phyloP scores from a whole-genome alignment of 2,329 filamentous ascomycete species.

The Cadophora sp. region DNA sequence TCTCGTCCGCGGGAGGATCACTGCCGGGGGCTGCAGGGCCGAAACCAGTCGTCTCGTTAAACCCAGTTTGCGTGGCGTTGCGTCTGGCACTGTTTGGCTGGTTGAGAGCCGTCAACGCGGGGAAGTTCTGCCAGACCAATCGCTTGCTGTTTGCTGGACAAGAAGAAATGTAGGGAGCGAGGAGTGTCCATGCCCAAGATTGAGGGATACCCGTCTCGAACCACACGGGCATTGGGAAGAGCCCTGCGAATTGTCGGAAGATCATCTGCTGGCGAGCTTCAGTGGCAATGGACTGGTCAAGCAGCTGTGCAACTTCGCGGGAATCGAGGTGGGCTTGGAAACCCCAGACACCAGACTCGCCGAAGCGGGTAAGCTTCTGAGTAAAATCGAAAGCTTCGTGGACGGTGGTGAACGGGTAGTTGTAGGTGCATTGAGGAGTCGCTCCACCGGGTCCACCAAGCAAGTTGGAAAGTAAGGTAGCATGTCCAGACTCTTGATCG shows the following conservation, averaged over 20 bases:
- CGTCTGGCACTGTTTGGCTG: conserved; percentile 76
- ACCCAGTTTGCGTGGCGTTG: conserved; percentile 64
- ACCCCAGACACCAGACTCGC: conserved; percentile 81
- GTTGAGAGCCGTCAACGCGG: conserved; percentile 72
- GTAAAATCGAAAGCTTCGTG: conserved; percentile 83
- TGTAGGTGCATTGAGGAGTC: conserved; percentile 76
- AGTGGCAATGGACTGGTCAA: conserved; percentile 78
- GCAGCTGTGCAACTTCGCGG: conserved; percentile 73
- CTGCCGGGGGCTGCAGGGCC: conserved; percentile 47
- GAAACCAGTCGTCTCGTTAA: conserved; percentile 69
- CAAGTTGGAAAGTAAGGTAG: conserved; percentile 79
- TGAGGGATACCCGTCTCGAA: conserved; percentile 82
- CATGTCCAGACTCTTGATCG: conserved; percentile 78
- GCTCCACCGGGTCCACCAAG: conserved; percentile 66
- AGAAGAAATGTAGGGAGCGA: conserved; percentile 81
- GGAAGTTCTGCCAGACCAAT: conserved; percentile 86
- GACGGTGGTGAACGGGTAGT: conserved; percentile 79
- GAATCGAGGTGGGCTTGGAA: conserved; percentile 81
- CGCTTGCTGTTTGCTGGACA: conserved; percentile 78
- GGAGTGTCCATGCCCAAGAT: conserved; percentile 82
- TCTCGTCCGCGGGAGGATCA: conserved; percentile 49
- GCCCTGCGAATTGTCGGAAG: conserved; percentile 82
- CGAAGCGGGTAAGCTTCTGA: conserved; percentile 84
- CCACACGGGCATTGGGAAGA: conserved; percentile 84
- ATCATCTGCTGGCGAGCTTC: conserved; percentile 85